Conservation (phyloP, 2,329 filamentous ascomycete genomes). For the Pleoardoris graminearum region DNA sequence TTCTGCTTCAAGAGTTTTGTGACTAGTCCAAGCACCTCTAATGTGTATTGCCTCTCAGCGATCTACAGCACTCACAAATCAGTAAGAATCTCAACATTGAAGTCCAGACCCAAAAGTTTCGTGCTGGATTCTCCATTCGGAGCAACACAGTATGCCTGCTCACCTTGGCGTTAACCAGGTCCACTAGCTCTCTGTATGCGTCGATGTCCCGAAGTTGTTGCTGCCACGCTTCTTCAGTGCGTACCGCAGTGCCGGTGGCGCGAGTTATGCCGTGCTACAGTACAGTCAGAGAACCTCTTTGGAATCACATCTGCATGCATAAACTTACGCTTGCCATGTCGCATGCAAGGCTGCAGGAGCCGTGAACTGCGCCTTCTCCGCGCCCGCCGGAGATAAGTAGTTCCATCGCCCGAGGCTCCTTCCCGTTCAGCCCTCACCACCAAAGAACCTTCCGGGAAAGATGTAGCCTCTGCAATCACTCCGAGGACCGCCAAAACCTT, state of each 20-base stretch:
- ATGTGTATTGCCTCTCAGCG: slow-evolving; percentile 53
- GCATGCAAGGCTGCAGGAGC: slow-evolving; percentile 10
- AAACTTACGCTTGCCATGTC: slow-evolving; percentile 49
- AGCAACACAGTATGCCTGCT: too few species aligned
- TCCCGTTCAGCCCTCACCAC: slow-evolving; percentile 25
- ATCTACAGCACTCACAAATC: slow-evolving; percentile 39
- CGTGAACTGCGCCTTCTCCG: slow-evolving; percentile 17
- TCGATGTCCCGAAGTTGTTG: slow-evolving; percentile 76
- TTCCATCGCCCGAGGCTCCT: slow-evolving; percentile 34
- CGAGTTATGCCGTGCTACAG: slow-evolving; percentile 82
- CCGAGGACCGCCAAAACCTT: slow-evolving; percentile 10
- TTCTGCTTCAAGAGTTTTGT: slow-evolving; percentile 76
- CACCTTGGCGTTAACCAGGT: slow-evolving; percentile 68
- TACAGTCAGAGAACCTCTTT: slow-evolving; percentile 20
- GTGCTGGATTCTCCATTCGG: neutral
- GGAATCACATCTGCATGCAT: neutral
- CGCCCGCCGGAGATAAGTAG: slow-evolving; percentile 30
- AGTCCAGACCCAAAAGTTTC: neutral
- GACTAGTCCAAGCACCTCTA: slow-evolving; percentile 66
- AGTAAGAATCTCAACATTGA: neutral
- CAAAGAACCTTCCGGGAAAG: slow-evolving; percentile 18
- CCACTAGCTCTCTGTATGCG: slow-evolving; percentile 73
- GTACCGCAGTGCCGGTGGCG: slow-evolving; percentile 53
- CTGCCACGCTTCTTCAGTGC: slow-evolving; percentile 70
- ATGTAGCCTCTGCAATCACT: slow-evolving; percentile 5